Base-by-base conservation (phyloP, 2,329 filamentous ascomycete genomes). In the Neopestalotiopsis sp. region DNA sequence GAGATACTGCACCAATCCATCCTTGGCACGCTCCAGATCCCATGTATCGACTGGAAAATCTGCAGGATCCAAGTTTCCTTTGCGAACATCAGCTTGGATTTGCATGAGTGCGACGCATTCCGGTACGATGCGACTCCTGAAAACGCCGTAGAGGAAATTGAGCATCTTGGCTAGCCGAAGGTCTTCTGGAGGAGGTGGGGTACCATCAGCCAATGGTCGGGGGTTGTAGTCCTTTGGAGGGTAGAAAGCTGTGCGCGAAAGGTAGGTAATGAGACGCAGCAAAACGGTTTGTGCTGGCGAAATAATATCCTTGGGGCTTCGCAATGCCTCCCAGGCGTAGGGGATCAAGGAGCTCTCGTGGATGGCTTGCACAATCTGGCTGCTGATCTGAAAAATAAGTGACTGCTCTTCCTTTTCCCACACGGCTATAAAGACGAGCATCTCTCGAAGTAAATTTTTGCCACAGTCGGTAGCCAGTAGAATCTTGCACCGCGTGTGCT, bases 21-120 rank as follows among this genome's bases (percentile, higher is more conserved):
- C 95, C 78, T 97, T 97, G 69, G 97, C 95, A 14, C 95, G 90
- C 78, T 98, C 95, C 92, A 98, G 97, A 75, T 98, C 95, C 95
- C 95, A 98, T 61, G 94, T 88, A 75, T 98, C 97, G 1, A 98
- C 90, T 0, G 95, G 95, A 75, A 98, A 98, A 75, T 98, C 95
- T 71, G 93, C 90, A 0, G 94, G 90, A 70, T 95, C 89, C 17
- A 91, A 90, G 68, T 90, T 86, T 40, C 91, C 90, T 56, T 91
- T 90, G 57, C 94, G 91, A 42, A 98, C 97, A 77, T 97, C 92
- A 17, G 94, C 93, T 82, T 98, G 95, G 3, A 97, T 87, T 76
- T 96, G 94, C 83, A 98, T 97, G 49, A 98, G 85, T n/a, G 95
- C 95, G 67, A 95, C 93, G 17, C 94, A 97, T 77, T 98, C 95